Evolutionary conservation across 495 filamentous ascomycete genomes (phyloP), one percentile per base, ranked within the genome.

Genomic region (Hamigera avellanea): DNA sequence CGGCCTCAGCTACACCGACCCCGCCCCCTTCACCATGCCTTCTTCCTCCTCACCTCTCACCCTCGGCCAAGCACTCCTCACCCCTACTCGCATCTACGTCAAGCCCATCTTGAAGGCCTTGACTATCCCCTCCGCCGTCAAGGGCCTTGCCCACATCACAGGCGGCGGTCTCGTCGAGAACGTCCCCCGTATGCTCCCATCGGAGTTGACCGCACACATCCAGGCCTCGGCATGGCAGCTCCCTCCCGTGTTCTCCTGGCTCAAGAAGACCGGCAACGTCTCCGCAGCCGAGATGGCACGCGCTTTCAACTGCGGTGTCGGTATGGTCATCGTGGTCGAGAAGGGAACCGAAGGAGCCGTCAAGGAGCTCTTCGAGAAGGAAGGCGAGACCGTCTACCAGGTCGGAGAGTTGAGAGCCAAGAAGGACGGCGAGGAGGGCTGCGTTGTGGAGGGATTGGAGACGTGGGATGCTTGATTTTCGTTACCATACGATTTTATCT

Each of bases 141-240:
- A 89, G 61, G 91, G 91, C 43, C 81, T 95, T 53, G 79, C 89
- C 6, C 91, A 98, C 54, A 95, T 98, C 62, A 98, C 91, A 2
- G 91, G 91, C 19, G 91, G 91, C 37, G 91, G 91, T 5, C 68
- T 96, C 12, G 65, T 78, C 7, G 91, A 98, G 51, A 95, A 95
- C 62, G 75, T 98, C 4, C 91, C 91, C 16, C 73, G 91, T 19
- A 94, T 93, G 82, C 72, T 98, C 2, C 91, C 91, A 1, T 38
- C 58, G 1, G 64, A 75, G 18, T 73, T 96, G 3, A 69, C 81
- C 3, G 87, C 82, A 8, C 72, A 81, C 47, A 70, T 98, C 34
- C 80, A 95, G 44, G 80, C 82, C 12, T 52, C 57, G 14, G 50
- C 67, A 1, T 96, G 88, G 86, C 30, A 64, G 12, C 66, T 81